A percentile compares a stretch with the other conserved stretches of the same genome.
Evolutionary conservation across 768 basidiomycete species (phyloP).

Genomic region (Coprinopsis cinerea): DNA sequence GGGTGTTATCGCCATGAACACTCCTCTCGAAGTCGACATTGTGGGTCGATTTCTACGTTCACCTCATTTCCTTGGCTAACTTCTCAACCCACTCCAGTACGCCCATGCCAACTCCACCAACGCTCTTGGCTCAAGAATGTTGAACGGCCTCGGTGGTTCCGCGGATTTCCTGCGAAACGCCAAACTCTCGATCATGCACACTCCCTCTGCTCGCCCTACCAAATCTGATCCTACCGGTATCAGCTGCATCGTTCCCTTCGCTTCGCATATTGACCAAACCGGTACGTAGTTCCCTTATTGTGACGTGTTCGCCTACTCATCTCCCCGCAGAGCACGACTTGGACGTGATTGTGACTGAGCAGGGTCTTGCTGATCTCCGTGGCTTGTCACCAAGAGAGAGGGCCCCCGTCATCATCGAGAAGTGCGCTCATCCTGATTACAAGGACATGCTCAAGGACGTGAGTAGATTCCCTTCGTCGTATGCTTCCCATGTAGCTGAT

Average conservation of each 20-base stretch:
- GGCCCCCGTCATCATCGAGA: conserved; percentile 39
- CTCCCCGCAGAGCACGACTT: conserved; percentile 36
- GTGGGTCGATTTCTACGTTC: conserved; percentile 18
- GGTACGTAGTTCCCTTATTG: conserved; percentile 21
- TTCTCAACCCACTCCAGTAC: conserved; percentile 24
- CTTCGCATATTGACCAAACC: conserved; percentile 43
- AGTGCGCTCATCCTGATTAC: conserved; percentile 45
- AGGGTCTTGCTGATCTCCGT: conserved; percentile 42
- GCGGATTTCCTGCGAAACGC: conserved; percentile 45
- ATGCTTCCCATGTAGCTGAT: not conserved
- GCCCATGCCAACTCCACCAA: conserved; percentile 48
- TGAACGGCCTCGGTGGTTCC: conserved; percentile 44
- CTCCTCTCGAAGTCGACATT: conserved; percentile 45
- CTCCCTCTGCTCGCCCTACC: conserved; percentile 40
- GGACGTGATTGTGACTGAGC: conserved; percentile 43
- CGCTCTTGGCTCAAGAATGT: conserved; percentile 44
- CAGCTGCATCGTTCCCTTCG: conserved; percentile 44
- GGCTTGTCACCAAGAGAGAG: conserved; percentile 41
- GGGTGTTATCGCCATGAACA: conserved; percentile 48
- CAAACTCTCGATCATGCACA: conserved; percentile 47
- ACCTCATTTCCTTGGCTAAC: not conserved
- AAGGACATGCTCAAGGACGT: conserved; percentile 35
- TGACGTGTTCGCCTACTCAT: not conserved
- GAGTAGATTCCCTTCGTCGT: conserved; percentile 8
- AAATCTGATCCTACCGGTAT: conserved; percentile 45